Conservation (phyloP, 306 rosid genomes). For the peach (Prunus persica) region Prunus_persica_NCBIv2 NC_034009.1:29394001-29394500, state of each 20-base stretch:
- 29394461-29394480: slow-evolving; percentile 79
- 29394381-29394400: neutral
- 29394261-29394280: slow-evolving; percentile 73
- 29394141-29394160: slow-evolving; percentile 60
- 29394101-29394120: neutral
- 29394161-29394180: slow-evolving; percentile 79
- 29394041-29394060: slow-evolving; percentile 1
- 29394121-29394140: neutral
- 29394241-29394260: slow-evolving; percentile 62
- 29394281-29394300: slow-evolving; percentile 62
- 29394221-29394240: slow-evolving; percentile 89
- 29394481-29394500: slow-evolving; percentile 59
- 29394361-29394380: slow-evolving; percentile 9
- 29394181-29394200: slow-evolving; percentile 67
- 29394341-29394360: neutral
- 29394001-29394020: neutral
- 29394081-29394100: neutral
- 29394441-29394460: slow-evolving; percentile 86
- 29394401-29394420: neutral
- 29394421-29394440: neutral
- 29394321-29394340: slow-evolving; percentile 39
- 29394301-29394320: slow-evolving; percentile 71
- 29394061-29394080: neutral
- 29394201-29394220: slow-evolving; percentile 90
- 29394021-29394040: neutral